Evolutionary conservation across 768 basidiomycete genomes (phyloP).

Genomic region (Chalciporus pseudorubinellus): DNA sequence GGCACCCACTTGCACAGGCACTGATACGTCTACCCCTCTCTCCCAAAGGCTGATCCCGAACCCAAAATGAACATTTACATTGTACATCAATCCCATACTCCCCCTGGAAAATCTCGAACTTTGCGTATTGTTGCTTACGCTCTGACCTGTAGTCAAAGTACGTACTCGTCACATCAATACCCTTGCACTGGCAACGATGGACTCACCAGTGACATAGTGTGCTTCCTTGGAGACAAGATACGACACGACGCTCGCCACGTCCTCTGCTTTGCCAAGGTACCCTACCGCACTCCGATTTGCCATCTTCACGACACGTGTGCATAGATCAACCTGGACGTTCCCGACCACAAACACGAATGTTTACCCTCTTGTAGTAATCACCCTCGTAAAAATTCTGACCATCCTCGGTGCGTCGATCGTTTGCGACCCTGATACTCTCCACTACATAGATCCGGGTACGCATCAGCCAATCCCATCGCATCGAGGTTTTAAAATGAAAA

Average conservation of each 20-base stretch:
- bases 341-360: neutral
- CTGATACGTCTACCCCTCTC: neutral
- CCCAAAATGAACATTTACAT: neutral
- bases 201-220: constrained; percentile 28
- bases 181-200: neutral
- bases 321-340: neutral
- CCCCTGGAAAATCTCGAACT: neutral
- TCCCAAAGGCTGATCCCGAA: neutral
- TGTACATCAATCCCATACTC: neutral
- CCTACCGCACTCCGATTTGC: constrained; percentile 4
- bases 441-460: neutral
- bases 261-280: constrained; percentile 13
- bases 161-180: neutral
- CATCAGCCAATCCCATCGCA: neutral
- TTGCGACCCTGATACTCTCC: neutral
- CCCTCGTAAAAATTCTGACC: neutral
- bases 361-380: constrained; percentile 1
- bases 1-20: neutral
- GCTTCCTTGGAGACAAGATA: constrained; percentile 32
- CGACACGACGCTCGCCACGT: constrained; percentile 29
- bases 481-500: neutral
- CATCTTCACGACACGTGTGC: neutral
- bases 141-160: constrained; percentile 7
- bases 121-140: constrained; percentile 1
- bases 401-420: neutral